A percentile compares a stretch with the other conserved stretches of the same genome.
Conservation (phyloP, 805 yeast genomes). For the Cyberlindnera amylophila region DNA sequence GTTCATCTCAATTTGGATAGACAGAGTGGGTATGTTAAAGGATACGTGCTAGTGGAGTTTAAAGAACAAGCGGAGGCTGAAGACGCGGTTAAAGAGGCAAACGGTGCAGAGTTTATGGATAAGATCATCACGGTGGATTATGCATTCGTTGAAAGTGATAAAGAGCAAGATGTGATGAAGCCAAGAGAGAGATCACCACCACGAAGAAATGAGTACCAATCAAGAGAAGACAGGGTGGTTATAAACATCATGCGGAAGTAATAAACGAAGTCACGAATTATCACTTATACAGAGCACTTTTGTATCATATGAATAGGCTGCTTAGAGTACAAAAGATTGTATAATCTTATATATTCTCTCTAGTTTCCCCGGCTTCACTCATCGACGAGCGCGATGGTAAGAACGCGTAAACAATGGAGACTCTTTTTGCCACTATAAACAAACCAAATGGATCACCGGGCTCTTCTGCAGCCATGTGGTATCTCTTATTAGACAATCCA, state of each 20-base stretch:
- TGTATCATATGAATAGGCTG: no score
- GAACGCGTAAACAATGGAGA: neutral
- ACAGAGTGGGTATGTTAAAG: constrained; percentile 35
- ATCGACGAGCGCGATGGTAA: no score
- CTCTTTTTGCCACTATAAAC: neutral
- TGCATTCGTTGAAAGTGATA: constrained; percentile 33
- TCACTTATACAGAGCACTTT: no score
- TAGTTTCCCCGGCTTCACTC: no score
- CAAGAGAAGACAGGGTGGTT: neutral
- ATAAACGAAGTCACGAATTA: no score
- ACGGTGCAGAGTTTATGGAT: constrained; percentile 34
- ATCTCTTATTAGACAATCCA: neutral
- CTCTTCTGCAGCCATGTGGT: neutral
- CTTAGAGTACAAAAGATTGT: no score
- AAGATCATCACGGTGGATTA: constrained; percentile 31
- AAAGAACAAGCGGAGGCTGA: constrained; percentile 31
- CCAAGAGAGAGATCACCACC: constrained; percentile 3
- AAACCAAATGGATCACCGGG: neutral
- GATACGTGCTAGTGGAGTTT: constrained; percentile 41
- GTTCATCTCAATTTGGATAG: constrained; percentile 40
- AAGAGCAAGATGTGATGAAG: neutral
- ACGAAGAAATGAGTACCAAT: neutral
- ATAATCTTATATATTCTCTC: no score
- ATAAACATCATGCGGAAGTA: no score
- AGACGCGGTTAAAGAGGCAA: constrained; percentile 29